These are phyloP conservation scores for Verbena officinalis DNA, from an alignment of 257 asterid genomes.

Conservation along the genomic window DNA sequence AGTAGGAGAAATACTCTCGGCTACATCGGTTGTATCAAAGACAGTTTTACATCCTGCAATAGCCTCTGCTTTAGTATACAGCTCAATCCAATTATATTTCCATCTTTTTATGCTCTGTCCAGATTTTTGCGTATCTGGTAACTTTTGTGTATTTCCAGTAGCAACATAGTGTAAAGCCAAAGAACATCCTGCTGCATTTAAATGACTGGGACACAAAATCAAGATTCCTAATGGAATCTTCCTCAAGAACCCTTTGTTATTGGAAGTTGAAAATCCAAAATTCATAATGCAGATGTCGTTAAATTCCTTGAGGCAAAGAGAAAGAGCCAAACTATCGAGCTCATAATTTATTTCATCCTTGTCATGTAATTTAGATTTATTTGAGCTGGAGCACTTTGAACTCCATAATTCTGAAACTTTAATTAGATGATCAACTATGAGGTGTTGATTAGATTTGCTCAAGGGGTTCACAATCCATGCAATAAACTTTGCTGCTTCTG, in stretches of 20 bases:
- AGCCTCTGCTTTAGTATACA: conserved; percentile 54
- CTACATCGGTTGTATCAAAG: conserved; percentile 59
- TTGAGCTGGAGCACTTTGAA: conserved; percentile 35
- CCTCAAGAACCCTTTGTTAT: conserved; percentile 47
- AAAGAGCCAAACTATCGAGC: conserved; percentile 37
- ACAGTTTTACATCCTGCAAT: conserved; percentile 61
- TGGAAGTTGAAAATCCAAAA: conserved; percentile 33
- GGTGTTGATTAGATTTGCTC: conserved; percentile 43
- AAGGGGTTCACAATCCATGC: conserved; percentile 75
- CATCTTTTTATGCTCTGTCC: conserved; percentile 37
- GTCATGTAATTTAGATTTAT: conserved; percentile 31
- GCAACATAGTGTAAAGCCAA: conserved; percentile 74
- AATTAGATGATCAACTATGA: conserved; percentile 46
- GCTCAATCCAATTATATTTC: conserved; percentile 41
- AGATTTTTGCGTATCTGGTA: conserved; percentile 34
- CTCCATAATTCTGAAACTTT: conserved; percentile 51
- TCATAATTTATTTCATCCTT: conserved; percentile 31
- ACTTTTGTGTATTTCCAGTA: conserved; percentile 47
- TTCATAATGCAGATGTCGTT: conserved; percentile 36
- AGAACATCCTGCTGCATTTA: conserved; percentile 51
- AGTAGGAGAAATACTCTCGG: conserved; percentile 44
- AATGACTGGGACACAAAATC: conserved; percentile 42
- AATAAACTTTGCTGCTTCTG: conserved; percentile 59
- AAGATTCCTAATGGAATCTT: conserved; percentile 68
- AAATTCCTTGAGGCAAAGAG: conserved; percentile 62